A percentile compares a stretch with the other conserved stretches of the same genome.
Conservation (phyloP, 805 yeast species). For the Starmerella cellae region DNA sequence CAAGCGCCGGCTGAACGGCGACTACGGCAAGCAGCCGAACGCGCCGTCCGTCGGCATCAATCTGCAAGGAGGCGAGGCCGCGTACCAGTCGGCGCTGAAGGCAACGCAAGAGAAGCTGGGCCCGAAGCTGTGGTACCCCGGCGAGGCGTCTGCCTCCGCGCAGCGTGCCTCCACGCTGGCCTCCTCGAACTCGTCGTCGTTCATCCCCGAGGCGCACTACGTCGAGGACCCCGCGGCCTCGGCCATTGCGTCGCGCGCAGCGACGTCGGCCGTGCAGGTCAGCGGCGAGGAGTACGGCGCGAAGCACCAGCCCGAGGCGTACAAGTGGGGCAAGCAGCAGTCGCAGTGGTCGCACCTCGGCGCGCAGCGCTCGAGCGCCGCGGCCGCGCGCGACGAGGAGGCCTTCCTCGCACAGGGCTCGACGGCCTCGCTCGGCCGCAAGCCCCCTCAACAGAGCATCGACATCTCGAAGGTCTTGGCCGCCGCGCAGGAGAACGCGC, state of each 20-base stretch:
- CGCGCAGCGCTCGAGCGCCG: slow-evolving; percentile 8
- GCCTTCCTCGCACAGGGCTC: background rate
- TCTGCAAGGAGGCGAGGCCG: slow-evolving; percentile 18
- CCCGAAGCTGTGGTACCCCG: slow-evolving; percentile 28
- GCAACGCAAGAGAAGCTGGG: slow-evolving; percentile 26
- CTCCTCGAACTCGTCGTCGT: slow-evolving; percentile 24
- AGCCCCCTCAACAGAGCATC: slow-evolving; percentile 11
- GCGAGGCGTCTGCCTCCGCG: slow-evolving; percentile 23
- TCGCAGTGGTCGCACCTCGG: slow-evolving; percentile 17
- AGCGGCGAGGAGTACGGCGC: slow-evolving; percentile 27
- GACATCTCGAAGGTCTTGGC: slow-evolving; percentile 23
- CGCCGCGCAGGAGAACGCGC: slow-evolving; percentile 26
- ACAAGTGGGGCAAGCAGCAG: slow-evolving; percentile 23
- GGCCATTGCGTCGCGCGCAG: slow-evolving; percentile 25
- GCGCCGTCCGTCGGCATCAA: slow-evolving; percentile 30
- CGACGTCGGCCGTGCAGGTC: slow-evolving; percentile 24
- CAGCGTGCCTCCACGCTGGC: slow-evolving; percentile 29
- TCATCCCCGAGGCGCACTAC: slow-evolving; percentile 14
- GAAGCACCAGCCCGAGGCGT: slow-evolving; percentile 27
- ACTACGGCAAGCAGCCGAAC: slow-evolving; percentile 26
- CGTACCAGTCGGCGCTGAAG: slow-evolving; percentile 26
- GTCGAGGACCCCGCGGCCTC: slow-evolving; percentile 10
- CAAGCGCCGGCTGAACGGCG: slow-evolving; percentile 27
- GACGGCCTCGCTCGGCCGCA: slow-evolving; percentile 6
- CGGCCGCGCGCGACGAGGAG: slow-evolving; percentile 12